Conservation (phyloP, 2,329 filamentous ascomycete genomes). For the Aureobasidium vineae region DNA sequence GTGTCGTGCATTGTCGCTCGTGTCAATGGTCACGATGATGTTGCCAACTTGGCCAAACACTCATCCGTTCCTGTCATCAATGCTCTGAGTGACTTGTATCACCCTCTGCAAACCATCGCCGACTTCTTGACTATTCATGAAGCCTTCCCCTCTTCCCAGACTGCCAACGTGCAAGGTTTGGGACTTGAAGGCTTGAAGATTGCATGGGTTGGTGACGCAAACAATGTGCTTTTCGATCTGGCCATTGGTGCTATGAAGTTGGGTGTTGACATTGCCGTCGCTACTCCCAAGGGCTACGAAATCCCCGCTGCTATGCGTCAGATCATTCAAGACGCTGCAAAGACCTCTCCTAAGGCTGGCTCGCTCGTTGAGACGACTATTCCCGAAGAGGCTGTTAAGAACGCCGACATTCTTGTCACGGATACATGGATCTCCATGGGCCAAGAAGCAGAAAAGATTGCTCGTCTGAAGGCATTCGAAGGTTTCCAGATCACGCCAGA, state of each 20-base stretch:
- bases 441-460: constrained; percentile 79
- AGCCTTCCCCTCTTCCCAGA: constrained; percentile 54
- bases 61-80: constrained; percentile 53
- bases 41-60: constrained; percentile 50
- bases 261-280: constrained; percentile 81
- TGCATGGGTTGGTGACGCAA: constrained; percentile 94
- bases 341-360: constrained; percentile 59
- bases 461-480: constrained; percentile 74
- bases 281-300: constrained; percentile 78
- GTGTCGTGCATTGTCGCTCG: constrained; percentile 51
- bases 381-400: constrained; percentile 80
- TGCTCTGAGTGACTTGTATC: constrained; percentile 79
- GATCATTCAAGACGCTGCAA: constrained; percentile 65
- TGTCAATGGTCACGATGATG: constrained; percentile 53
- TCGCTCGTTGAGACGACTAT: constrained; percentile 71
- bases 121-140: constrained; percentile 92
- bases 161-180: constrained; percentile 50
- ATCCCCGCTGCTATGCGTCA: constrained; percentile 74
- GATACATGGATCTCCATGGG: constrained; percentile 99
- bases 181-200: constrained; percentile 82
- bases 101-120: constrained; percentile 90
- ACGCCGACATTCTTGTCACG: constrained; percentile 87
- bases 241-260: constrained; percentile 85
- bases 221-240: constrained; percentile 94
- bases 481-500: constrained; percentile 92